phyloP scores from a whole-genome alignment of 208 protist species.

The Porcisia deanei region DNA sequence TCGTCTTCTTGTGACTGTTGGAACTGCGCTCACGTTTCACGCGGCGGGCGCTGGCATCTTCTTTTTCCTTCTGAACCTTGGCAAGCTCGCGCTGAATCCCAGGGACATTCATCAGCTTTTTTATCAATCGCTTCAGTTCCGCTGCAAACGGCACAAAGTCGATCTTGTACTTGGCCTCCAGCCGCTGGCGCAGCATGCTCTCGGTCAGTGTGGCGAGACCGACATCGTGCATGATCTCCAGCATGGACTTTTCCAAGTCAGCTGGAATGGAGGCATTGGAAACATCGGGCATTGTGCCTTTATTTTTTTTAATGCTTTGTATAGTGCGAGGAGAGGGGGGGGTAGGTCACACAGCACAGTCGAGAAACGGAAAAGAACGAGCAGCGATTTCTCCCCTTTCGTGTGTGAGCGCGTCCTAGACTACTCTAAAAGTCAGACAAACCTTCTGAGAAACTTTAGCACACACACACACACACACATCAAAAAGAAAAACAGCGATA shows the following conservation, averaged over 20 bases:
- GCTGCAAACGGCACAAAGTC: constrained; percentile 54
- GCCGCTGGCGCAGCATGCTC: constrained; percentile 52
- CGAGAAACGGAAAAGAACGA: not conserved
- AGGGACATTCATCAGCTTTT: constrained; percentile 49
- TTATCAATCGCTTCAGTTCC: constrained; percentile 41
- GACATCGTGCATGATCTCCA: constrained; percentile 66
- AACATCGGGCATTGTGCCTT: constrained; percentile 34
- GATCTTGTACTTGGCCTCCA: constrained; percentile 79
- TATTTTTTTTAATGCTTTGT: not conserved
- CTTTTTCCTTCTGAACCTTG: constrained; percentile 52
- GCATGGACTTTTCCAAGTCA: constrained; percentile 64
- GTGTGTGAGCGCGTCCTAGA: not conserved
- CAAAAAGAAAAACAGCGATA: no score
- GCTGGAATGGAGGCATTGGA: constrained; percentile 55
- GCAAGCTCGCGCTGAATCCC: constrained; percentile 75
- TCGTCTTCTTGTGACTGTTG: constrained; percentile 29
- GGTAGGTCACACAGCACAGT: not conserved
- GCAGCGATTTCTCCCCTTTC: not conserved
- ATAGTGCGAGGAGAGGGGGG: not conserved
- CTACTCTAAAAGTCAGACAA: not conserved
- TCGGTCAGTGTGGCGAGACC: constrained; percentile 63
- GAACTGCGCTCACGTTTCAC: constrained; percentile 48
- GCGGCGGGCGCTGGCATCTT: constrained; percentile 37
- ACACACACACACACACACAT: not conserved
- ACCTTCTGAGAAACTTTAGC: not conserved